Base-by-base conservation (phyloP, 768 basidiomycete genomes). In the Ramaria sp. region DNA sequence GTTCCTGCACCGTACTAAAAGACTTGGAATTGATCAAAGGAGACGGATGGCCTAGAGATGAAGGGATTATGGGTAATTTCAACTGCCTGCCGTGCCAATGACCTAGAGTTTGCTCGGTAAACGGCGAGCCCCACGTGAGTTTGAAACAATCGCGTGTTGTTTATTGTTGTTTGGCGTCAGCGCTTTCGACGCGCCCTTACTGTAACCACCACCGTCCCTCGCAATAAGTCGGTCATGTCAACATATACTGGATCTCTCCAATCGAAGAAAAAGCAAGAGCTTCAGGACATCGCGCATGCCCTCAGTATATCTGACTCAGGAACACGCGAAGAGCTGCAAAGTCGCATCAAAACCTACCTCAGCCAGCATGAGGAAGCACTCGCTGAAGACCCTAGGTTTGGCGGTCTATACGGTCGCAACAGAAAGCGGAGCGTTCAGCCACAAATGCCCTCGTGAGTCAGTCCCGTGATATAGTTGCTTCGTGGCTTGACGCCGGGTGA, bases 181-280 rank as follows among this genome's bases (percentile, higher is more conserved):
- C 24, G 20, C 16, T 16, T 28, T 8, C 39, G 49, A 28, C 43
- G 22, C 30, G 20, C 28, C 27, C 47, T 30, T 6, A 8, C 18
- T 5, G 13, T 24, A 55, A 47, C 53, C 22, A 55, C 53, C 41
- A 43, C 25, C 42, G 43, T 30, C 30, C 9, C 10, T 20, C 27
- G 13, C 22, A 5, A 32, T 6, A 34, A n/a, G 3, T 36, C 22
- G 20, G 7, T 45, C 61, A 36, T 47, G 53, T 45, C 53, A 18
- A 38, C 66, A 32, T 82, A 69, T 62, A 62, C 76, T 38, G 83
- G 83, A 44, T 65, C 77, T 25, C 73, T 84, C 25, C 73, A 71
- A 56, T 61, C 75, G n/a, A 85, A 85, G 68, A 85, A 82, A 69
- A 85, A 85, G 65, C 70, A 71, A 3, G 83, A 85, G 20, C 74